A percentile compares a stretch with the other conserved stretches of the same genome.
phyloP scores from a whole-genome alignment of 352 stramenopile genomes.

The Phytophthora uliginosa region DNA sequence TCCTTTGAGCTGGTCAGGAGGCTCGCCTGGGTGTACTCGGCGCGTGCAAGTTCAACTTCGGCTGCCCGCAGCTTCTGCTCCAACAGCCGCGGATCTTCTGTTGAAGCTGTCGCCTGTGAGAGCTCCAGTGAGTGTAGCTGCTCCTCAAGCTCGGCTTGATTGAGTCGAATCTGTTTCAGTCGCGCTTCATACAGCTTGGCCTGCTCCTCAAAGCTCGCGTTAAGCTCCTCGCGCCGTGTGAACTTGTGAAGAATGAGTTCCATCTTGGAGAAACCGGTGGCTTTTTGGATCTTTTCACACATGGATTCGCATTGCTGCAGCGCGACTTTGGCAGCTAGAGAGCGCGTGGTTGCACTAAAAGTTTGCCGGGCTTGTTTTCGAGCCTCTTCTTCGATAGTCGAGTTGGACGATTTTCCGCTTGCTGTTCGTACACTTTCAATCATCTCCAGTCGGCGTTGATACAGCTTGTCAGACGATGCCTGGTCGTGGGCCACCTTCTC shows the following conservation, averaged over 20 bases:
- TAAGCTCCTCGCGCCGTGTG: slow-evolving; percentile 78
- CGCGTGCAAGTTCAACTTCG: slow-evolving; percentile 73
- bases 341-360: slow-evolving; percentile 54
- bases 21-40: slow-evolving; percentile 72
- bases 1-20: slow-evolving; percentile 84
- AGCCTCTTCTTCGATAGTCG: slow-evolving; percentile 34
- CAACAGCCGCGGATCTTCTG: slow-evolving; percentile 72
- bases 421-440: slow-evolving; percentile 69
- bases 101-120: slow-evolving; percentile 59
- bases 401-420: slow-evolving; percentile 19
- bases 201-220: slow-evolving; percentile 86
- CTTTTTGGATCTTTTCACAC: slow-evolving; percentile 88
- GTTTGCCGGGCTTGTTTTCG: slow-evolving; percentile 37
- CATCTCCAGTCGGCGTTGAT: slow-evolving; percentile 76
- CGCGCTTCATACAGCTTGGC: slow-evolving; percentile 82
- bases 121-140: slow-evolving; percentile 74
- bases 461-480: slow-evolving; percentile 72
- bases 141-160: slow-evolving; percentile 75
- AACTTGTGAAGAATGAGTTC: slow-evolving; percentile 87
- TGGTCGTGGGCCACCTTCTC: slow-evolving; percentile 80
- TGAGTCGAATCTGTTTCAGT: slow-evolving; percentile 85
- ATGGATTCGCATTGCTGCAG: slow-evolving; percentile 86
- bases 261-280: slow-evolving; percentile 82
- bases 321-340: slow-evolving; percentile 75
- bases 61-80: slow-evolving; percentile 80